These are phyloP conservation scores for Neospermospora avenae DNA, from an alignment of 2,329 filamentous ascomycete genomes.

Conservation along the genomic window DNA sequence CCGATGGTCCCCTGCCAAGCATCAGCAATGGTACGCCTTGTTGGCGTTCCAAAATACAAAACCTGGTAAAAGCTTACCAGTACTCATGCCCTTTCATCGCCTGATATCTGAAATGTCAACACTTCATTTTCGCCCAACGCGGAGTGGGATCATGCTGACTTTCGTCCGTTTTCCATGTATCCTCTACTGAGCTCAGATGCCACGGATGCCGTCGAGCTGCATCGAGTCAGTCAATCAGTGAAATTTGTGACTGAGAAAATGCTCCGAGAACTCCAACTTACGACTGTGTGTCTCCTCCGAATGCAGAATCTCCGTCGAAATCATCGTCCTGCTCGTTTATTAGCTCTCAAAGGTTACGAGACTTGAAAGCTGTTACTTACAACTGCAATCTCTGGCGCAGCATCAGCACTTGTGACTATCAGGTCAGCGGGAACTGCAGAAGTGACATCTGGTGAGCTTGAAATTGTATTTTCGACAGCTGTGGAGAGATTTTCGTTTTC, in stretches of 20 bases:
- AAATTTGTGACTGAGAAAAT: neutral
- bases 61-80: neutral
- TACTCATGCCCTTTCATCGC: neutral
- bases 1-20: neutral
- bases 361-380: neutral
- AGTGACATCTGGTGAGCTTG: neutral
- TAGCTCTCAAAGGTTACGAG: no score
- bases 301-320: neutral
- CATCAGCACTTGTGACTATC: neutral
- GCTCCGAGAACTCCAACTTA: neutral
- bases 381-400: neutral
- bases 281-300: neutral
- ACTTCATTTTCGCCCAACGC: neutral
- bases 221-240: neutral
- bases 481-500: neutral
- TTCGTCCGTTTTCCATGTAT: constrained; percentile 1
- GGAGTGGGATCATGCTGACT: neutral
- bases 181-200: neutral
- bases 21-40: neutral
- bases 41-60: neutral
- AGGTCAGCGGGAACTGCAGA: neutral
- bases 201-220: neutral
- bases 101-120: neutral
- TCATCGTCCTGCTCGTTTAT: neutral
- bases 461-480: neutral